These are phyloP conservation scores for Apophysomyces variabilis DNA, from an alignment of 371 early-diverging fungal species.

Conservation along the genomic window DNA sequence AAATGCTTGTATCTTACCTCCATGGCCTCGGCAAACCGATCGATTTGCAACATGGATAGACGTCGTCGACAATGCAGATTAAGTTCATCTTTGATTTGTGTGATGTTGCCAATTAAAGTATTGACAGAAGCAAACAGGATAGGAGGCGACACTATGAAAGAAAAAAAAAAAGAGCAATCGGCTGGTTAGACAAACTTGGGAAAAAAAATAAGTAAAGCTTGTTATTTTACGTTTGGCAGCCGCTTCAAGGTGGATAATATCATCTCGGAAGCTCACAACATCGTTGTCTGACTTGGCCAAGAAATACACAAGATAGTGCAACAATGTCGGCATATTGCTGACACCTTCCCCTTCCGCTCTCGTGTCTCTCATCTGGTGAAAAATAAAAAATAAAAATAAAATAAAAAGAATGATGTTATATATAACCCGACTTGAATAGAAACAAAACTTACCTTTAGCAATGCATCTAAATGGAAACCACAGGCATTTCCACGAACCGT, in stretches of 20 bases:
- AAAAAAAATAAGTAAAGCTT: not conserved
- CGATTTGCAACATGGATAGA: conserved; percentile 53
- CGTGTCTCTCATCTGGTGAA: conserved; percentile 67
- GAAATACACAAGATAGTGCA: conserved; percentile 77
- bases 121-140: conserved; percentile 66
- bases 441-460: conserved; percentile 59
- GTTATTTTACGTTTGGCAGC: conserved; percentile 61
- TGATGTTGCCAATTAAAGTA: conserved; percentile 58
- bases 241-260: conserved; percentile 71
- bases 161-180: too few species aligned
- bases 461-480: conserved; percentile 77
- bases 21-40: conserved; percentile 71
- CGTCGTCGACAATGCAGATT: conserved; percentile 29
- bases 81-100: conserved; percentile 64
- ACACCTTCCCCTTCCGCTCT: conserved; percentile 63
- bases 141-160: conserved; percentile 59
- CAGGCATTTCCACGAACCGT: conserved; percentile 83
- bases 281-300: conserved; percentile 65
- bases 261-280: conserved; percentile 63
- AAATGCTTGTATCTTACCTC: conserved; percentile 36
- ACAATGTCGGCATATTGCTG: conserved; percentile 65
- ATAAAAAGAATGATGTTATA: not conserved
- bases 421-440: not conserved
- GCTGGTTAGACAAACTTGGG: not conserved
- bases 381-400: not conserved